Evolutionary conservation across 805 yeast genomes (phyloP).

Genomic region (Cyberlindnera euphorbiae): DNA sequence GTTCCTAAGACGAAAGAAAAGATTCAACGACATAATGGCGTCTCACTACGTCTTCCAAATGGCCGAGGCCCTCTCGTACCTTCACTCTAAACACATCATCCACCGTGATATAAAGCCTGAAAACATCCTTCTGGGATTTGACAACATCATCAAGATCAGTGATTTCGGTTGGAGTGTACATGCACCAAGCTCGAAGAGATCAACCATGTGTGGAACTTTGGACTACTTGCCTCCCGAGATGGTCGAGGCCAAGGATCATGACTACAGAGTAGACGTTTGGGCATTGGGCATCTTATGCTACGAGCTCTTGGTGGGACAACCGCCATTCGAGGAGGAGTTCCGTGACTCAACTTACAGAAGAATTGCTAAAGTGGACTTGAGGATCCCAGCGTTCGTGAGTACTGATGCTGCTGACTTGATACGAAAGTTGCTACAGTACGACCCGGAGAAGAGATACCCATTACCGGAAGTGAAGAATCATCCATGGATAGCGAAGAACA

Average conservation of each 20-base stretch:
- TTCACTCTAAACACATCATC: constrained; percentile 76
- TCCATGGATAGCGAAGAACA: constrained; percentile 77
- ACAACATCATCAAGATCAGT: constrained; percentile 75
- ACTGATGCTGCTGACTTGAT: constrained; percentile 77
- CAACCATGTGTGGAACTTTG: constrained; percentile 90
- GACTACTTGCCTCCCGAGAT: constrained; percentile 96
- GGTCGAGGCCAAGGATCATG: constrained; percentile 80
- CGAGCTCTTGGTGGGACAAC: constrained; percentile 81
- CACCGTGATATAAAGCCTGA: constrained; percentile 96
- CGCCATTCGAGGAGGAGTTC: constrained; percentile 86
- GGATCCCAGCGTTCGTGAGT: constrained; percentile 66
- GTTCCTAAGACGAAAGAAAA: constrained; percentile 55
- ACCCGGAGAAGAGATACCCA: constrained; percentile 61
- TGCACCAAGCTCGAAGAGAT: constrained; percentile 52
- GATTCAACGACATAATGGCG: constrained; percentile 71
- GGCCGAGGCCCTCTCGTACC: constrained; percentile 69
- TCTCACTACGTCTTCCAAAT: constrained; percentile 79
- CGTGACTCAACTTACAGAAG: constrained; percentile 75
- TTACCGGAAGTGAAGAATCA: constrained; percentile 62
- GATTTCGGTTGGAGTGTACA: constrained; percentile 96
- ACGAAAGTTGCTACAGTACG: constrained; percentile 53
- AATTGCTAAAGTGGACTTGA: constrained; percentile 71
- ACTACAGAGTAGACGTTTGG: constrained; percentile 82
- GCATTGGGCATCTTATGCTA: constrained; percentile 83
- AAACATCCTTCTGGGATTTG: constrained; percentile 72